phyloP scores from a whole-genome alignment of 495 filamentous ascomycete species.

The Neurospora pannonica region DNA sequence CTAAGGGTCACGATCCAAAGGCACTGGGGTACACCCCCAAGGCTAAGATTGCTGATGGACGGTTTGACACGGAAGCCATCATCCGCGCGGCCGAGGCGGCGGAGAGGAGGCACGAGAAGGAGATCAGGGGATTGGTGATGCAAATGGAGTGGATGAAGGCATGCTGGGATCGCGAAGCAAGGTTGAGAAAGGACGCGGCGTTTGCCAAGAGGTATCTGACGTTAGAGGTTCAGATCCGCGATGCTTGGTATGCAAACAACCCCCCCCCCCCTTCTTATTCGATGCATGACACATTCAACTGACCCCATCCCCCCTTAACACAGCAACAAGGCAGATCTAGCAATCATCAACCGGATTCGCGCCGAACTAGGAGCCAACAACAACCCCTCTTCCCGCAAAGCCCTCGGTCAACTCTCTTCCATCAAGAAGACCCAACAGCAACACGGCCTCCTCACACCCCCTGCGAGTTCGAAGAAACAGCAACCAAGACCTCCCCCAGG shows the following conservation, averaged over 20 bases:
- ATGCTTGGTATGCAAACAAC: constrained; percentile 71
- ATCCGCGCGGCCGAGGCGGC: constrained; percentile 41
- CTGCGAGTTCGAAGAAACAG: constrained; percentile 6
- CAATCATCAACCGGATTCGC: constrained; percentile 67
- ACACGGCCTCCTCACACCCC: neutral
- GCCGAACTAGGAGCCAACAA: constrained; percentile 19
- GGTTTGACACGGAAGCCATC: constrained; percentile 28
- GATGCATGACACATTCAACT: neutral
- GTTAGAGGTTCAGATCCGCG: constrained; percentile 72
- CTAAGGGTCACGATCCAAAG: neutral
- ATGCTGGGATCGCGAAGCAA: constrained; percentile 65
- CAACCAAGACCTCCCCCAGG: neutral
- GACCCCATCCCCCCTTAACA: neutral
- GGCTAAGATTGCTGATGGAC: constrained; percentile 3
- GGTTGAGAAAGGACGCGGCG: constrained; percentile 64
- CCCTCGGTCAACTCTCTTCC: constrained; percentile 11
- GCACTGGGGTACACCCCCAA: neutral
- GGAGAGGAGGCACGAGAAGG: constrained; percentile 61
- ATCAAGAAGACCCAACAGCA: neutral
- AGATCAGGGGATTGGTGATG: constrained; percentile 73
- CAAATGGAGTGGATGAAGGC: constrained; percentile 86
- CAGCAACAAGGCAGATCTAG: constrained; percentile 87
- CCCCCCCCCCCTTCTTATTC: constrained; percentile 2
- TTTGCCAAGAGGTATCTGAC: constrained; percentile 70
- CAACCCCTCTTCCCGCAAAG: constrained; percentile 22